Percentiles rank a stretch among this genome's conserved stretches.
Evolutionary conservation across 441 rosid species (phyloP).

Genomic region (Dalechampia spathulata): DNA sequence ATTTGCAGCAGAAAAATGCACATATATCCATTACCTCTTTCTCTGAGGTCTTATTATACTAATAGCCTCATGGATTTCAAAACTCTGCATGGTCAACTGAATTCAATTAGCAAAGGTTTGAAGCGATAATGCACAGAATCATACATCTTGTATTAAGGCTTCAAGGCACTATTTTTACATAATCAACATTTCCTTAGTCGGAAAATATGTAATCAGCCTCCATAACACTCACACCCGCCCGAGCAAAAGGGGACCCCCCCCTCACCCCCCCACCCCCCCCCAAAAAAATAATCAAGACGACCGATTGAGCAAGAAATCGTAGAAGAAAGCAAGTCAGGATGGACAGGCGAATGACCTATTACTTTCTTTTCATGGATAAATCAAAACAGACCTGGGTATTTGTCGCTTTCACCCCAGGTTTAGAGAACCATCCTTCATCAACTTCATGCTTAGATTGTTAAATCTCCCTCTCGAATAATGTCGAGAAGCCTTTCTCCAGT

Average conservation of each 20-base stretch:
- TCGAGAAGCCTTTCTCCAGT: slow-evolving; percentile 99
- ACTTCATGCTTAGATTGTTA: slow-evolving; percentile 91
- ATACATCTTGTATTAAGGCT: slow-evolving; percentile 20
- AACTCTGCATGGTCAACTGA: slow-evolving; percentile 19
- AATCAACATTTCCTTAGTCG: slow-evolving; percentile 22
- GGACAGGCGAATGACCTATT: slow-evolving; percentile 20
- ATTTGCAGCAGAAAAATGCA: not conserved
- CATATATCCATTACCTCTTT: not conserved
- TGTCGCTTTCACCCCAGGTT: slow-evolving; percentile 56
- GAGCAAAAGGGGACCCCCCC: slow-evolving; percentile 12
- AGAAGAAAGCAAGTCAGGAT: slow-evolving; percentile 24
- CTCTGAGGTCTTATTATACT: slow-evolving; percentile 3
- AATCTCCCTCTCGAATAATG: slow-evolving; percentile 99
- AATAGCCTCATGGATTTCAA: slow-evolving; percentile 19
- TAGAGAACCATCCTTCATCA: slow-evolving; percentile 95
- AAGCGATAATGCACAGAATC: slow-evolving; percentile 17
- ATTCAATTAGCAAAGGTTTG: slow-evolving; percentile 24
- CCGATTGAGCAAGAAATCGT: slow-evolving; percentile 28
- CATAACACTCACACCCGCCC: slow-evolving; percentile 19
- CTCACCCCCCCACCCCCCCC: slow-evolving; percentile 14
- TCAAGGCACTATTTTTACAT: slow-evolving; percentile 25
- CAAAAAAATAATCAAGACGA: not conserved
- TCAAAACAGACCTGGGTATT: slow-evolving; percentile 9
- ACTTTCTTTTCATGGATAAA: slow-evolving; percentile 20
- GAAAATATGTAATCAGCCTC: slow-evolving; percentile 8